Evolutionary conservation across 345 rosid genomes (phyloP).

Genomic region (Mallotus nudiflorus): DNA sequence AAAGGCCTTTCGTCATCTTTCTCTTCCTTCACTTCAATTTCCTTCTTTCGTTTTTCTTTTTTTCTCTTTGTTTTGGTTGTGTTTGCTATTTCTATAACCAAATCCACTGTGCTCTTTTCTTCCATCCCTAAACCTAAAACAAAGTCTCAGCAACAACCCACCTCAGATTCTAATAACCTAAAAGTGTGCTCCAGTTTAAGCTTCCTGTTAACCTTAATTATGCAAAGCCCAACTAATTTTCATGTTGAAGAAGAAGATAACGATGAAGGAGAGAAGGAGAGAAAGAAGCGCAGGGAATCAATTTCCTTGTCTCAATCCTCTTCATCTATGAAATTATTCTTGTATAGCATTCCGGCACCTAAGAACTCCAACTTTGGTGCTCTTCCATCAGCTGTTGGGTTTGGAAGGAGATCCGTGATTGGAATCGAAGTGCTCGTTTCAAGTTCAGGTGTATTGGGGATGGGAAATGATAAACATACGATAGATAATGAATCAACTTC

Average conservation of each 20-base stretch:
- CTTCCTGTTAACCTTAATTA: slow-evolving; percentile 47
- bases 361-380: slow-evolving; percentile 64
- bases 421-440: slow-evolving; percentile 45
- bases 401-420: slow-evolving; percentile 66
- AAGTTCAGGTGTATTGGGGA: slow-evolving; percentile 15
- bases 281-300: slow-evolving; percentile 42
- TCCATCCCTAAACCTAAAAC: slow-evolving; percentile 55
- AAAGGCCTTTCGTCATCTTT: too few relatives aligned
- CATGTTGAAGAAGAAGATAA: slow-evolving; percentile 17
- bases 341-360: slow-evolving; percentile 79
- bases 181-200: slow-evolving; percentile 70
- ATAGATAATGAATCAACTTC: slow-evolving; percentile 9
- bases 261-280: slow-evolving; percentile 36
- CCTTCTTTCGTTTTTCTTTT: too few relatives aligned
- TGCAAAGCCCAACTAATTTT: background rate
- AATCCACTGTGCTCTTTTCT: slow-evolving; percentile 39
- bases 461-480: slow-evolving; percentile 23
- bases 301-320: slow-evolving; percentile 22
- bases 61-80: too few relatives aligned
- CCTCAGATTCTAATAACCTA: slow-evolving; percentile 17
- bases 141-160: slow-evolving; percentile 11
- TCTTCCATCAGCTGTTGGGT: slow-evolving; percentile 45
- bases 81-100: too few relatives aligned
- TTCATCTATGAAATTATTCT: slow-evolving; percentile 62
- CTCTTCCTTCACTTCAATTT: too few relatives aligned